Conservation (phyloP, 176 grass and related monocot species). For the Avena sativa region DNA sequence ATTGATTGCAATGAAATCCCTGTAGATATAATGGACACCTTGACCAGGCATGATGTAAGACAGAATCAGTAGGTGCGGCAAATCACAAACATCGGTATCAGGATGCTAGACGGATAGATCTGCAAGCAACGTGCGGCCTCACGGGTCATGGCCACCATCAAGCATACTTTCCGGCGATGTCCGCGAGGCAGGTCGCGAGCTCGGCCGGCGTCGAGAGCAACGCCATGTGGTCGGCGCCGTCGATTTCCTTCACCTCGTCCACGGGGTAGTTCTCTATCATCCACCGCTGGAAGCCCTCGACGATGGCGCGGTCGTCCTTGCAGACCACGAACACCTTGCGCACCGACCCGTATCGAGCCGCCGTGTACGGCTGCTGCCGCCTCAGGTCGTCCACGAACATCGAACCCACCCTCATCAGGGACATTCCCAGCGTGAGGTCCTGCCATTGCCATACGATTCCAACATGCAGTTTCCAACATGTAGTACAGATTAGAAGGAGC, state of each 20-base stretch:
- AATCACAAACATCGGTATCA: background rate
- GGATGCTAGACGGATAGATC: background rate
- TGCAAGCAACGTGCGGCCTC: background rate
- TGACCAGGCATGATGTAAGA: background rate
- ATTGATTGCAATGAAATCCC: background rate
- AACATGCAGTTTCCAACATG: background rate
- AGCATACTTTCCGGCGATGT: conserved; percentile 41
- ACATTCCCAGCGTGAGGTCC: conserved; percentile 62
- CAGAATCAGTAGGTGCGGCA: too few relatives aligned
- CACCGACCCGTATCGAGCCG: conserved; percentile 59
- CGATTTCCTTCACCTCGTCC: conserved; percentile 62
- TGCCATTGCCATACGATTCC: conserved; percentile 39
- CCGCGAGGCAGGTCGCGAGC: conserved; percentile 38
- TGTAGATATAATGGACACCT: background rate
- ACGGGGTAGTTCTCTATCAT: conserved; percentile 58
- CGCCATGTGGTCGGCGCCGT: conserved; percentile 61
- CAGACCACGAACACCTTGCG: conserved; percentile 62
- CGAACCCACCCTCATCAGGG: conserved; percentile 57
- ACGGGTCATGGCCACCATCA: background rate
- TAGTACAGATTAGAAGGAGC: background rate
- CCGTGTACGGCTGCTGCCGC: conserved; percentile 32
- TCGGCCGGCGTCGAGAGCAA: conserved; percentile 64
- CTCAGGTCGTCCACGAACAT: conserved; percentile 68
- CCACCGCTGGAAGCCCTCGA: conserved; percentile 50
- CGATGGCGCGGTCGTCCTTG: conserved; percentile 51